Percentiles rank a stretch among this genome's conserved stretches.
Conservation (phyloP, 164 flowering plant genomes). For the Vitis rupestris region DNA sequence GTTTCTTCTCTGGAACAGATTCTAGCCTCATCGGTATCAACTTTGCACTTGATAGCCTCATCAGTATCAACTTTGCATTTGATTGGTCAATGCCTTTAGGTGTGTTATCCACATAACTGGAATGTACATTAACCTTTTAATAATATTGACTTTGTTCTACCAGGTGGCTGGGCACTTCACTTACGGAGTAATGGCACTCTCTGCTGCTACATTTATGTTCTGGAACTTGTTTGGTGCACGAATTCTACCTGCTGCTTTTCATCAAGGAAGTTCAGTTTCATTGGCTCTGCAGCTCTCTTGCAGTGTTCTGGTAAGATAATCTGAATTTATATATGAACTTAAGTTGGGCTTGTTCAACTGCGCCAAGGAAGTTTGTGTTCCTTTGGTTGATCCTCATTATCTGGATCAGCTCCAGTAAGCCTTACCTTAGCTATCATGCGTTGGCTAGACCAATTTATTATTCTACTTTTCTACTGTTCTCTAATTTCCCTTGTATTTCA, state of each 20-base stretch:
- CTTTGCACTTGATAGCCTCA: not conserved
- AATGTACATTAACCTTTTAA: constrained; percentile 1
- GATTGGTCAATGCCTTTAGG: not conserved
- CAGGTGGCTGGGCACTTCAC: constrained; percentile 95
- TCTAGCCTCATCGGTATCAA: too few species aligned
- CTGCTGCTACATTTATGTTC: constrained; percentile 89
- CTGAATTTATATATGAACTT: not conserved
- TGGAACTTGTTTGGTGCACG: constrained; percentile 79
- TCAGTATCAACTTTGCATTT: too few species aligned
- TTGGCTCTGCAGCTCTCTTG: constrained; percentile 98
- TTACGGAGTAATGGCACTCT: constrained; percentile 96
- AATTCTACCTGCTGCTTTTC: constrained; percentile 62
- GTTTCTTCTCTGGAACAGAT: too few species aligned
- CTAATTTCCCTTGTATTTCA: too few species aligned
- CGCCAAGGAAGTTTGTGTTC: not conserved
- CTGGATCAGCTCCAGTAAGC: too few species aligned
- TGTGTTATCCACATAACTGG: not conserved
- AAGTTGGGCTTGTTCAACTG: not conserved
- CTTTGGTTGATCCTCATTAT: not conserved
- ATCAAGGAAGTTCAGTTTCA: constrained; percentile 69
- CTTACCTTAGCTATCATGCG: too few species aligned
- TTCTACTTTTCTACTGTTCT: too few species aligned
- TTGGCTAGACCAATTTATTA: too few species aligned
- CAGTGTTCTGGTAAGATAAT: constrained; percentile 80
- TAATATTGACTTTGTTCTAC: not conserved